A percentile compares a stretch with the other conserved stretches of the same genome.
Conservation (phyloP, 2,329 filamentous ascomycete species). For the Neopestalotiopsis sp. region DNA sequence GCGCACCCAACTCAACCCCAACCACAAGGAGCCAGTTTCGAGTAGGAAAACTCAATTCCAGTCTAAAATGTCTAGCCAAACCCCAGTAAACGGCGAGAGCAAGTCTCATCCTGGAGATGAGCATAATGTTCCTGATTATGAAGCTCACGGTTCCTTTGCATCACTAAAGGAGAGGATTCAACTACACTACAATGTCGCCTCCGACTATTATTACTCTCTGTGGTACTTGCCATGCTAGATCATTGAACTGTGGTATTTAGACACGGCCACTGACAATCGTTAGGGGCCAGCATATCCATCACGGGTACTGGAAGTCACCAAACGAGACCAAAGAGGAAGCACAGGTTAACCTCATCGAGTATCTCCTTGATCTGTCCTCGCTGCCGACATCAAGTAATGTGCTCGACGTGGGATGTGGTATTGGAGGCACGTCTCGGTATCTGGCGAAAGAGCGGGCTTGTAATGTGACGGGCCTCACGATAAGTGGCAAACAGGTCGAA, state of each 20-base stretch:
- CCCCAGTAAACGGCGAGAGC: neutral
- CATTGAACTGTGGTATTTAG: slow-evolving; percentile 11
- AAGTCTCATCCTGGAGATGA: slow-evolving; percentile 32
- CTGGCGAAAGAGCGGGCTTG: slow-evolving; percentile 57
- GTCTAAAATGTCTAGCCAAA: slow-evolving; percentile 18
- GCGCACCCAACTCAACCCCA: neutral
- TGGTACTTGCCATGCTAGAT: slow-evolving; percentile 46
- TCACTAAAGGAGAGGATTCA: slow-evolving; percentile 62
- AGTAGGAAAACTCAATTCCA: slow-evolving; percentile 12
- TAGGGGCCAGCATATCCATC: slow-evolving; percentile 68
- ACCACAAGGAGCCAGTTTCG: neutral
- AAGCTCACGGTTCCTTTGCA: slow-evolving; percentile 30
- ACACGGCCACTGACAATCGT: slow-evolving; percentile 9
- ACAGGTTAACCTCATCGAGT: slow-evolving; percentile 60
- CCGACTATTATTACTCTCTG: slow-evolving; percentile 65
- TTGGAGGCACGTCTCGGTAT: slow-evolving; percentile 63
- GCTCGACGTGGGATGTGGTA: slow-evolving; percentile 65
- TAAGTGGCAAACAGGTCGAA: slow-evolving; percentile 63
- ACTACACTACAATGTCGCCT: slow-evolving; percentile 65
- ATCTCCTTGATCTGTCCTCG: slow-evolving; percentile 55
- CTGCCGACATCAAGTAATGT: slow-evolving; percentile 45
- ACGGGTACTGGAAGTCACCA: slow-evolving; percentile 60
- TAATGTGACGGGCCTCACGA: slow-evolving; percentile 63
- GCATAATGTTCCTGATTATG: slow-evolving; percentile 32
- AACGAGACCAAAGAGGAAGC: slow-evolving; percentile 61